These are phyloP conservation scores for Schizosaccharomyces osmophilus DNA, from an alignment of 805 yeast genomes.

Conservation along the genomic window DNA sequence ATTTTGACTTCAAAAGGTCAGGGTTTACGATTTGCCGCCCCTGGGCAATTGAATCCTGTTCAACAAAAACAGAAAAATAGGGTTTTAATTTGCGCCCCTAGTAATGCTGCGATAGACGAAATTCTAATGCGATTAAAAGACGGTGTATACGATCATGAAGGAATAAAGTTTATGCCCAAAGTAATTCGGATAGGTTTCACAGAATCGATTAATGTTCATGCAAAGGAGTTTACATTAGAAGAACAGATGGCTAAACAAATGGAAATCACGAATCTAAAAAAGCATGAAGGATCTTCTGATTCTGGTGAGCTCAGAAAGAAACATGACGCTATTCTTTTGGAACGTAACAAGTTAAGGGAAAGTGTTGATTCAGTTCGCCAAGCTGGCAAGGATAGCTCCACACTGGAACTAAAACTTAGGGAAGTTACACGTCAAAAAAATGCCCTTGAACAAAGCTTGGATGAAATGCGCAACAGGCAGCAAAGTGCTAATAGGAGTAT, in stretches of 20 bases:
- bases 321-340: slow-evolving; percentile 16
- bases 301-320: slow-evolving; percentile 4
- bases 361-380: slow-evolving; percentile 30
- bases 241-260: slow-evolving; percentile 28
- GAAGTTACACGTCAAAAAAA: slow-evolving; percentile 37
- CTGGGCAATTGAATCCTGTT: slow-evolving; percentile 8
- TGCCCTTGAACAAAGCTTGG: slow-evolving; percentile 47
- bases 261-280: slow-evolving; percentile 25
- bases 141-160: slow-evolving; percentile 30
- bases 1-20: slow-evolving; percentile 31
- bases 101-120: slow-evolving; percentile 97
- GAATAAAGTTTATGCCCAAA: slow-evolving; percentile 29
- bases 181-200: slow-evolving; percentile 74
- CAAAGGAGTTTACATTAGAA: slow-evolving; percentile 61
- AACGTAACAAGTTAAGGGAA: slow-evolving; percentile 25
- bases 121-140: slow-evolving; percentile 53
- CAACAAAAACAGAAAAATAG: slow-evolving; percentile 20
- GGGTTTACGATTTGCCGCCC: slow-evolving; percentile 7
- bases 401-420: slow-evolving; percentile 23
- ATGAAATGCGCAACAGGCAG: slow-evolving; percentile 51
- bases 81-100: slow-evolving; percentile 83
- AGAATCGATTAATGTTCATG: slow-evolving; percentile 66
- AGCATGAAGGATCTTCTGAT: slow-evolving; percentile 7
- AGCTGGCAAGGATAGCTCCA: slow-evolving; percentile 12
- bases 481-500: slow-evolving; percentile 45